phyloP scores from a whole-genome alignment of 306 rosid species.

The Prunus davidiana region DNA sequence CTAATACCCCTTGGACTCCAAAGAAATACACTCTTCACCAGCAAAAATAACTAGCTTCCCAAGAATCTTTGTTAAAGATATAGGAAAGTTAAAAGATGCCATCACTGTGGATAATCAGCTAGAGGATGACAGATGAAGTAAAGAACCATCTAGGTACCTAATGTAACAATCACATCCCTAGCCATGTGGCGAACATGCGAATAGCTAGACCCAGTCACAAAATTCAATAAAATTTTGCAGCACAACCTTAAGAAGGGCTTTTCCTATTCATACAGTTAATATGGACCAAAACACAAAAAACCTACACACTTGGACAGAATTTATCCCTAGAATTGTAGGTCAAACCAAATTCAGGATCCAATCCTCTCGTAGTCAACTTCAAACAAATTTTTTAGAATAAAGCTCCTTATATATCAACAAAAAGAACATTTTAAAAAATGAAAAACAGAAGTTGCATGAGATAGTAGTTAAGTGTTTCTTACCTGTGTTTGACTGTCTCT shows the following conservation, averaged over 20 bases:
- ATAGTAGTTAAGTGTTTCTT: constrained; percentile 34
- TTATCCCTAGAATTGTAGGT: neutral
- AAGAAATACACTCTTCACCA: neutral
- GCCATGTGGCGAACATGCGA: neutral
- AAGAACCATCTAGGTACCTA: neutral
- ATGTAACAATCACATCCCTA: neutral
- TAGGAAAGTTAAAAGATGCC: neutral
- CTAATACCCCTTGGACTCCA: neutral
- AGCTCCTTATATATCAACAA: neutral
- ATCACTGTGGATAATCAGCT: neutral
- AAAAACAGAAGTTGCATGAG: constrained; percentile 15
- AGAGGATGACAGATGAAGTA: neutral
- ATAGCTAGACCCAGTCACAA: neutral
- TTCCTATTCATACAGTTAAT: neutral
- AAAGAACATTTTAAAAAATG: neutral
- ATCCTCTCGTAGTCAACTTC: neutral
- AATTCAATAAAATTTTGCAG: neutral
- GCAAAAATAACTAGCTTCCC: neutral
- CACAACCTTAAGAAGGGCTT: neutral
- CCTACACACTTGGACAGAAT: neutral
- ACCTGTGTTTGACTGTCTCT: constrained; percentile 98
- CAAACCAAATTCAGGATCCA: neutral
- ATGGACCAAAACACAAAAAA: neutral
- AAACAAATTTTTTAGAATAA: neutral
- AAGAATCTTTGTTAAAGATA: neutral